These are phyloP conservation scores for Solanum habrochaites DNA, from an alignment of 257 asterid species.

Conservation along the genomic window DNA sequence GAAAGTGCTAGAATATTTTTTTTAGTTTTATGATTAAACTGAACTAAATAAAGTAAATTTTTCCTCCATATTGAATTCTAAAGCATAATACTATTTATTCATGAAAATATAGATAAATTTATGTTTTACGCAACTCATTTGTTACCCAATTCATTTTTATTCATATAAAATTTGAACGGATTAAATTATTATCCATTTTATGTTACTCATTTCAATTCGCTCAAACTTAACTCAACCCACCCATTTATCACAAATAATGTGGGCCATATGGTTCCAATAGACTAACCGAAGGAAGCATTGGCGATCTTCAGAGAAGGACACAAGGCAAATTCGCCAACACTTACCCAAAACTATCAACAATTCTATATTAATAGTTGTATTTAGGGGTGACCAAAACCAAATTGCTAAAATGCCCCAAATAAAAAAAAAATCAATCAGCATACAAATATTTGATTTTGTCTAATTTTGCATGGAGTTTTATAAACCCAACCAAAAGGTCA, in stretches of 20 bases:
- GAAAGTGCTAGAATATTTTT: too few relatives aligned
- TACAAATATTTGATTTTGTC: too few relatives aligned
- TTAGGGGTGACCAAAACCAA: not conserved
- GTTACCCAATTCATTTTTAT: not conserved
- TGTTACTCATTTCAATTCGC: too few relatives aligned
- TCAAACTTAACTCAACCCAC: too few relatives aligned
- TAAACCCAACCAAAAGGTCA: not conserved
- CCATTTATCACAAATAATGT: too few relatives aligned
- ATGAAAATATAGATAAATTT: not conserved
- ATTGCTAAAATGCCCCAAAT: not conserved
- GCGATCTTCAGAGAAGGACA: not conserved
- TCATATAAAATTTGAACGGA: not conserved
- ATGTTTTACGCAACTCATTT: too few relatives aligned
- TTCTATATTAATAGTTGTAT: not conserved
- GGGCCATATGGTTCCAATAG: too few relatives aligned
- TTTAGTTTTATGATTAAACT: too few relatives aligned
- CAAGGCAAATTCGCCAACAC: not conserved
- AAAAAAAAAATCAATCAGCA: not conserved
- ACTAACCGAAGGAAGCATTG: not conserved
- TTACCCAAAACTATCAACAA: not conserved
- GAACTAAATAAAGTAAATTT: too few relatives aligned
- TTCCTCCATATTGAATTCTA: not conserved
- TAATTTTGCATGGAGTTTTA: too few relatives aligned
- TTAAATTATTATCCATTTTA: too few relatives aligned
- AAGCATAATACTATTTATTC: not conserved